Evolutionary conservation across 2,329 filamentous ascomycete species (phyloP).

Genomic region (Colletotrichum filicis): DNA sequence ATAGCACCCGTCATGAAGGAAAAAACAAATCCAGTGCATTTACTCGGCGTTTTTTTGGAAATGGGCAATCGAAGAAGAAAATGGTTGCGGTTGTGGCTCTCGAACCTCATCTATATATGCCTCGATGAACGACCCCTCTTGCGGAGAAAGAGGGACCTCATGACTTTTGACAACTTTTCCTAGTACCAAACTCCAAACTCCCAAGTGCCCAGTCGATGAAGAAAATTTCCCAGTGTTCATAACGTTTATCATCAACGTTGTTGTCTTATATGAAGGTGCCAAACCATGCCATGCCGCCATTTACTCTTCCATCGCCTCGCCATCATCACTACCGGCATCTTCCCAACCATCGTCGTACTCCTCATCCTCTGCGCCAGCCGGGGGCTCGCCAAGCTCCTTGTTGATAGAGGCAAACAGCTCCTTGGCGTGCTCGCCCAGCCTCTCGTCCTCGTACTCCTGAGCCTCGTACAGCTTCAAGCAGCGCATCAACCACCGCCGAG

Average conservation of each 20-base stretch:
- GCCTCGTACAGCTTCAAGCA: conserved; percentile 82
- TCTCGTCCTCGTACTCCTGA: conserved; percentile 87
- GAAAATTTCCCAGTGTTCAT: not conserved
- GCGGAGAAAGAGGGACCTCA: not conserved
- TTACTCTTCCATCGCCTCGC: conserved; percentile 63
- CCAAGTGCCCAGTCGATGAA: not conserved
- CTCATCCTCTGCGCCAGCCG: conserved; percentile 65
- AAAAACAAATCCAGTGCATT: conserved; percentile 12
- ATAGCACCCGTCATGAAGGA: not conserved
- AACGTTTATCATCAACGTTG: not conserved
- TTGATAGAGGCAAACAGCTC: conserved; percentile 76
- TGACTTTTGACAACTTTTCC: conserved; percentile 4
- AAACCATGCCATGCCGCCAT: not conserved
- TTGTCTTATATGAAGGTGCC: not conserved
- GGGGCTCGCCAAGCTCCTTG: conserved; percentile 70
- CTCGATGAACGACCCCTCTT: not conserved
- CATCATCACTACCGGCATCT: conserved; percentile 57
- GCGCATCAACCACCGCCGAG: conserved; percentile 84
- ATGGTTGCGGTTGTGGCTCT: conserved; percentile 4
- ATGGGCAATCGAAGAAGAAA: conserved; percentile 4
- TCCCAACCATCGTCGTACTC: conserved; percentile 62
- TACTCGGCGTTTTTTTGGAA: conserved; percentile 15
- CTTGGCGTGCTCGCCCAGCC: conserved; percentile 78
- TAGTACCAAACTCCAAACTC: conserved; percentile 23
- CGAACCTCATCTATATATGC: conserved; percentile 13